Conservation (phyloP, 2,329 filamentous ascomycete species). For the Dothideomycetidae sp. region DNA sequence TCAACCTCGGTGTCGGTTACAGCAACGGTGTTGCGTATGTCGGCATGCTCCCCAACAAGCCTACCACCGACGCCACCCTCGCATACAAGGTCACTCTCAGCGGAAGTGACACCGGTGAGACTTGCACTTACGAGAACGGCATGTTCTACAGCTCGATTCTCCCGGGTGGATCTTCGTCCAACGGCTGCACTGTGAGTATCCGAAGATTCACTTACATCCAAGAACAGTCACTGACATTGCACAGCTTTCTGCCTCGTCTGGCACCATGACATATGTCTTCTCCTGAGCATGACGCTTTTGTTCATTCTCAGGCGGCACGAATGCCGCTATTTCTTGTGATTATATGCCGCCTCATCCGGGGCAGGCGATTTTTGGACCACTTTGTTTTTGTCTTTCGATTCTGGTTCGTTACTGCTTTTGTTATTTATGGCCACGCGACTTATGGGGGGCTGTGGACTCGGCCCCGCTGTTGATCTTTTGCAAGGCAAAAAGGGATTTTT, state of each 20-base stretch:
- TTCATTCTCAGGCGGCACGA: background rate
- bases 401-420: no score
- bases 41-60: conserved; percentile 71
- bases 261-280: conserved; percentile 36
- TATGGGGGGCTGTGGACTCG: no score
- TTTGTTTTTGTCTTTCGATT: no score
- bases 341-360: background rate
- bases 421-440: no score
- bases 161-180: conserved; percentile 31
- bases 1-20: conserved; percentile 71
- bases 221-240: conserved; percentile 13
- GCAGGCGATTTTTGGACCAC: background rate
- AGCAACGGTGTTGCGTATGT: conserved; percentile 58
- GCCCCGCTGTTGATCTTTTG: no score
- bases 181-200: conserved; percentile 68
- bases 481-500: no score
- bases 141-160: conserved; percentile 41
- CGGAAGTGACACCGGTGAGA: conserved; percentile 46
- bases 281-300: background rate
- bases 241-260: conserved; percentile 36
- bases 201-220: conserved; percentile 1
- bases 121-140: conserved; percentile 54
- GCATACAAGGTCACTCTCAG: conserved; percentile 66
- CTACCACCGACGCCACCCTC: conserved; percentile 55
- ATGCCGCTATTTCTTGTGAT: background rate